Base-by-base conservation (phyloP, 2,329 filamentous ascomycete species). In the Xylaria sp. region DNA sequence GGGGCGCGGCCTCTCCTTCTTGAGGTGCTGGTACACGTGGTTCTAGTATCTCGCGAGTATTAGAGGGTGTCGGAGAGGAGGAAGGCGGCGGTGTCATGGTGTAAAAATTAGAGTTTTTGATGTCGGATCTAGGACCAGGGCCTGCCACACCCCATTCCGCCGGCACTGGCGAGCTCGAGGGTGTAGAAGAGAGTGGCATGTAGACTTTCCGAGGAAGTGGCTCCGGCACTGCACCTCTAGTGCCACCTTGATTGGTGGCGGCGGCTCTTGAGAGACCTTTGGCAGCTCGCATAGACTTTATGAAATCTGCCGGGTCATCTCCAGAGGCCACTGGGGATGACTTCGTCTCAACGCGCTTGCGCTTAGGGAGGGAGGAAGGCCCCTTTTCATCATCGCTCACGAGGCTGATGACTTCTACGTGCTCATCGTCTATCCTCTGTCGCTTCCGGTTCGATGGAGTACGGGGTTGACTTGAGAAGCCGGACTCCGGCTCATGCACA, bases 311-410 rank as follows among this genome's bases (percentile, higher is more conserved):
- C 20, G 2, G 13, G 17, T 37, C 26, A 13, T 42, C 24, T 16
- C n/a, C n/a, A n/a, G n/a, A n/a, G n/a, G n/a, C n/a, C n/a, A n/a
- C n/a, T n/a, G 37, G 41, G n/a, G 29, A n/a, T 1, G 39, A 7
- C 18, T 18, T 19, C 19, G 44, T 37, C 8, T 17, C n/a, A 55
- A 39, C 24, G 20, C 20, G 29, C 9, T 19, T 26, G 24, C 19
- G 39, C 2, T 29, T n/a, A n/a, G n/a, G n/a, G n/a, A n/a, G n/a
- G n/a, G 26, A 19, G 17, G n/a, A 2, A 41, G 19, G 17, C 2
- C 13, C 34, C 7, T 56, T 47, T 4, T 61, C 55, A 13, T 58
- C 50, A 21, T 55, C 50, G 44, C 50, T 54, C 13, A 59, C 47
- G 5, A 61, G 40, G 29, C 49, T 58, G 37, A 52, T 56, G 18